Conservation (phyloP, 2,329 filamentous ascomycete species). For the Penicillium digitatum region DNA sequence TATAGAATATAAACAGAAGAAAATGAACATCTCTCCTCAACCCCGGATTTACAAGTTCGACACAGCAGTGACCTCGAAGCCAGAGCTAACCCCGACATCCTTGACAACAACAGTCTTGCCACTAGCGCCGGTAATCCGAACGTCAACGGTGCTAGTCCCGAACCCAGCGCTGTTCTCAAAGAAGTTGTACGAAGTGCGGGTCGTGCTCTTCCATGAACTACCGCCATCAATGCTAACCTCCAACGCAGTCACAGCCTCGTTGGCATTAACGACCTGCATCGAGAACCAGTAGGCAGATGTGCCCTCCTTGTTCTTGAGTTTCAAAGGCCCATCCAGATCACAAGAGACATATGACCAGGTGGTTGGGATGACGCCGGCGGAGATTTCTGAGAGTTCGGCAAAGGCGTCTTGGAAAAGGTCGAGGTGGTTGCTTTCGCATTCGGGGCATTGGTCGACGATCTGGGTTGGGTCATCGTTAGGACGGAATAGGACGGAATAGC, state of each 20-base stretch:
- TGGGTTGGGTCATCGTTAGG: constrained; percentile 18
- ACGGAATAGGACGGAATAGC: background rate
- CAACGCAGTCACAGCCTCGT: constrained; percentile 53
- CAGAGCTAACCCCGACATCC: constrained; percentile 39
- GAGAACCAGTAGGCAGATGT: constrained; percentile 53
- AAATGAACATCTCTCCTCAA: background rate
- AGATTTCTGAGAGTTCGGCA: constrained; percentile 43
- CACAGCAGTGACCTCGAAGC: constrained; percentile 19
- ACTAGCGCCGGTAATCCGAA: constrained; percentile 53
- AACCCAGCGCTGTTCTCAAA: constrained; percentile 59
- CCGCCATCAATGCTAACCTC: constrained; percentile 61
- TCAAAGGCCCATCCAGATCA: constrained; percentile 49
- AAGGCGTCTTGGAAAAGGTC: constrained; percentile 56
- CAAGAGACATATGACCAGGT: constrained; percentile 51
- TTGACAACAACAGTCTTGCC: constrained; percentile 53
- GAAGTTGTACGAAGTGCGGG: constrained; percentile 56
- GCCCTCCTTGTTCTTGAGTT: constrained; percentile 51
- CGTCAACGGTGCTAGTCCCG: constrained; percentile 51
- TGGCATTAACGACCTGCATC: constrained; percentile 63
- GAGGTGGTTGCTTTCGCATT: constrained; percentile 52
- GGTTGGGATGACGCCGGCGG: constrained; percentile 49
- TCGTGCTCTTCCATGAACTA: constrained; percentile 55
- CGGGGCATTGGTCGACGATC: constrained; percentile 57
- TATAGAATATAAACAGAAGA: background rate
- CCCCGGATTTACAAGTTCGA: constrained; percentile 23